Percentiles rank a stretch among this genome's conserved stretches.
Conservation (phyloP, 768 basidiomycete genomes). For the Kwoniella dendrophila region DNA sequence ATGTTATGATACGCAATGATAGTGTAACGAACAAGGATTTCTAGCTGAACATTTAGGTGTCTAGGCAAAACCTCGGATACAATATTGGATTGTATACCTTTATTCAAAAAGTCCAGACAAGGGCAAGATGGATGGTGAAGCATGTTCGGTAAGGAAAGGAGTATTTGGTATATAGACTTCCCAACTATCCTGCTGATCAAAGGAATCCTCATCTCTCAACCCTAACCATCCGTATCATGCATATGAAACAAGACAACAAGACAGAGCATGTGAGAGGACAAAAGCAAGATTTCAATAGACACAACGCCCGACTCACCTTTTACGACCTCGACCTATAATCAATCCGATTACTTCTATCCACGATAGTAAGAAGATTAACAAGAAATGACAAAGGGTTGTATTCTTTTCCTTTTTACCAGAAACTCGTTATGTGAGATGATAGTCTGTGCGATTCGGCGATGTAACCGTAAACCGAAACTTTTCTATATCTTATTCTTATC, state of each 20-base stretch:
- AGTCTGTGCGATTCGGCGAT: conserved; percentile 2
- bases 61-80: no score
- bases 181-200: neutral
- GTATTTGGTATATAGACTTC: neutral
- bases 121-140: neutral
- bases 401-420: neutral
- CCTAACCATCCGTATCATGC: neutral
- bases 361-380: neutral
- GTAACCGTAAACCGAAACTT: neutral
- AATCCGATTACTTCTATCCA: neutral
- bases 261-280: neutral
- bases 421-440: neutral
- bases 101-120: neutral
- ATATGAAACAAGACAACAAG: neutral
- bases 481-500: neutral
- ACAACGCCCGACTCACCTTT: neutral
- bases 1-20: neutral
- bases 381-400: neutral
- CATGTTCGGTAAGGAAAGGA: neutral
- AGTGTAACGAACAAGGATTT: neutral
- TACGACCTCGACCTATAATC: conserved; percentile 4
- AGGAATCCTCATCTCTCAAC: neutral
- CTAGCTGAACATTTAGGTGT: neutral
- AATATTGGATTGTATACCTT: no score
- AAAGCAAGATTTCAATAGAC: no score